Percentiles rank a stretch among this genome's conserved stretches.
Evolutionary conservation across 495 filamentous ascomycete genomes (phyloP).

Genomic region (Evernia prunastri): DNA sequence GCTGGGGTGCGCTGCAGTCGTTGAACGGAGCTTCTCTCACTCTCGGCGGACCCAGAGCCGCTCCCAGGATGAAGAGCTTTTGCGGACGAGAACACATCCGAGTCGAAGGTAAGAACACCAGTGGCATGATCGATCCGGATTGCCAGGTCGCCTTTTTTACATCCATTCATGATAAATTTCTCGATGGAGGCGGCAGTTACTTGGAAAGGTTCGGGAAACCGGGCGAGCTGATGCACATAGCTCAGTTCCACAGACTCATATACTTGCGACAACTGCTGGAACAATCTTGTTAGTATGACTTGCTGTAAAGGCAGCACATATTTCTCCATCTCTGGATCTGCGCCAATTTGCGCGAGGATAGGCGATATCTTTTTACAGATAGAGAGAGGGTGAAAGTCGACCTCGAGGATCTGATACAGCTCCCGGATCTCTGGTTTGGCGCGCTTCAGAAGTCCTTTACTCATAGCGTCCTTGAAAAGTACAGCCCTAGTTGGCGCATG

Average conservation of each 20-base stretch:
- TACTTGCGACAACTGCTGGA: constrained; percentile 98
- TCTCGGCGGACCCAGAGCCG: constrained; percentile 80
- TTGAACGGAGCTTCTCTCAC: constrained; percentile 77
- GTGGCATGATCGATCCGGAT: constrained; percentile 95
- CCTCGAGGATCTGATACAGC: constrained; percentile 95
- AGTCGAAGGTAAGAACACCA: constrained; percentile 92
- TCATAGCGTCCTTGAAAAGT: constrained; percentile 90
- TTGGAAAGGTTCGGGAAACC: constrained; percentile 96
- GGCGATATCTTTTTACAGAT: constrained; percentile 99
- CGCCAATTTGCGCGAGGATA: constrained; percentile 87
- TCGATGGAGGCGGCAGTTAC: constrained; percentile 87
- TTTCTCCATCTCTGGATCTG: constrained; percentile 92
- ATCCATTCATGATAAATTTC: constrained; percentile 99
- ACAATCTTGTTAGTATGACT: constrained; percentile 94
- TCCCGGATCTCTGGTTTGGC: constrained; percentile 90
- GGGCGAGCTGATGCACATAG: constrained; percentile 87
- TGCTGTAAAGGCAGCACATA: constrained; percentile 93
- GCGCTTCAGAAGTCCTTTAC: constrained; percentile 86
- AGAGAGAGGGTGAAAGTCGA: constrained; percentile 96
- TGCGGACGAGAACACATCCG: constrained; percentile 94
- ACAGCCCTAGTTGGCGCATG: constrained; percentile 81
- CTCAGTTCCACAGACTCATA: constrained; percentile 96
- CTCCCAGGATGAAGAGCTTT: constrained; percentile 87
- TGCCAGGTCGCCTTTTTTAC: constrained; percentile 97
- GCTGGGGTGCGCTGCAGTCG: constrained; percentile 94